These are phyloP conservation scores for Mycena olivaceomarginata DNA, from an alignment of 768 basidiomycete genomes.

Conservation along the genomic window DNA sequence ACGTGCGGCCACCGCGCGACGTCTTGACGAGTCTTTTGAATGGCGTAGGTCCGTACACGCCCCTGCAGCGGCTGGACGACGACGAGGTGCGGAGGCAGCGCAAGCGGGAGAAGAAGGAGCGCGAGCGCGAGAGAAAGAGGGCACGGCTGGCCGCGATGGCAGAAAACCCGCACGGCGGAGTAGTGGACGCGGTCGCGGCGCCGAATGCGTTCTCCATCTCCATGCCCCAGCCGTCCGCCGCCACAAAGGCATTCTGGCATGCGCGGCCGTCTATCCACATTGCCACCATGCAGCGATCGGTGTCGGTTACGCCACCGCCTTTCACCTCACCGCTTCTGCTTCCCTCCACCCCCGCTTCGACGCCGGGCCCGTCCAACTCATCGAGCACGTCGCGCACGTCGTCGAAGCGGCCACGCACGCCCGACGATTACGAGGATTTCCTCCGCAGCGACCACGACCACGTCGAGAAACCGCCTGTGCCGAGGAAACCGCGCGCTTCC, in stretches of 20 bases:
- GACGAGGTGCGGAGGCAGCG: constrained; percentile 73
- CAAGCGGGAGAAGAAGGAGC: constrained; percentile 73
- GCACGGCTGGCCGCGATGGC: constrained; percentile 56
- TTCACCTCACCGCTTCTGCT: constrained; percentile 58
- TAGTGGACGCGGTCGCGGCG: constrained; percentile 51
- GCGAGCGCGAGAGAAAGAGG: constrained; percentile 70
- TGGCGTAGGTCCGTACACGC: constrained; percentile 81
- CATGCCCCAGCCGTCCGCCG: constrained; percentile 49
- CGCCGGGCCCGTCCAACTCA: constrained; percentile 85
- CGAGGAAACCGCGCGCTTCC: constrained; percentile 77
- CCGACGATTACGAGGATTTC: constrained; percentile 74
- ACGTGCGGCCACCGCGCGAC: constrained; percentile 80
- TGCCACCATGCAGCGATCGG: constrained; percentile 79
- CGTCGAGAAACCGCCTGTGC: constrained; percentile 49
- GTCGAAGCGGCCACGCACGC: constrained; percentile 87
- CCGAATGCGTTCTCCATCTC: constrained; percentile 55
- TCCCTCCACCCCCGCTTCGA: constrained; percentile 80
- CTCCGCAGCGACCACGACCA: constrained; percentile 46
- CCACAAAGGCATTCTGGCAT: constrained; percentile 77
- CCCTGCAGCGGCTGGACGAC: constrained; percentile 70
- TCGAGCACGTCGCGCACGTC: constrained; percentile 85
- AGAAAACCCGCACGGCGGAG: constrained; percentile 54
- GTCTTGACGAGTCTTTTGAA: constrained; percentile 88
- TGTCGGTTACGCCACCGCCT: constrained; percentile 86
- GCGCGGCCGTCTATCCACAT: constrained; percentile 86